Conservation (phyloP, 805 yeast genomes). For the Ogataea pignaliae region DNA sequence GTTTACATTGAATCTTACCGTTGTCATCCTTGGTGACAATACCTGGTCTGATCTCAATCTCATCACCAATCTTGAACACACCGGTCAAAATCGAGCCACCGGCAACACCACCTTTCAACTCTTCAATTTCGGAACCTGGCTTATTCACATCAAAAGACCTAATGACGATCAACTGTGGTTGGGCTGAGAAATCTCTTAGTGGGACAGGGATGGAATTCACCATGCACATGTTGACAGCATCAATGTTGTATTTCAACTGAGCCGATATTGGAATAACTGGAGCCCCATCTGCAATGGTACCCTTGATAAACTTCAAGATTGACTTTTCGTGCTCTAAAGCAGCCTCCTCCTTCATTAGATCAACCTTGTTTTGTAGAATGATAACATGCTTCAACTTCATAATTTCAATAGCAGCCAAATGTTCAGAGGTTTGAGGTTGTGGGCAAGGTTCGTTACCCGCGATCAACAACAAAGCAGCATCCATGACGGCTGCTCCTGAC, state of each 20-base stretch:
- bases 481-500: conserved; percentile 99
- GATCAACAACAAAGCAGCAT: conserved; percentile 91
- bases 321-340: conserved; percentile 95
- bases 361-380: conserved; percentile 96
- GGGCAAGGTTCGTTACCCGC: conserved; percentile 99
- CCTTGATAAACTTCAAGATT: conserved; percentile 86
- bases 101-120: conserved; percentile 99
- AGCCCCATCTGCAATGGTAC: conserved; percentile 98
- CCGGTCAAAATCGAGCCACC: conserved; percentile 98
- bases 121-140: conserved; percentile 97
- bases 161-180: conserved; percentile 93
- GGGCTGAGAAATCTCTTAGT: conserved; percentile 86
- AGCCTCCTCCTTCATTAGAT: conserved; percentile 94
- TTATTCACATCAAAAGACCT: conserved; percentile 98
- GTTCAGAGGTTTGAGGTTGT: conserved; percentile 99
- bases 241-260: conserved; percentile 96
- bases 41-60: conserved; percentile 98
- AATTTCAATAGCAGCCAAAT: conserved; percentile 98
- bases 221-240: conserved; percentile 95
- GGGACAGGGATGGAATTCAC: conserved; percentile 96
- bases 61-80: conserved; percentile 95
- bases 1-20: conserved; percentile 88
- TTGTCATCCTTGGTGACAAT: conserved; percentile 92
- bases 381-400: conserved; percentile 97
- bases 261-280: conserved; percentile 99